Conservation (phyloP, 768 basidiomycete genomes). For the Aureoboletus auriporus region DNA sequence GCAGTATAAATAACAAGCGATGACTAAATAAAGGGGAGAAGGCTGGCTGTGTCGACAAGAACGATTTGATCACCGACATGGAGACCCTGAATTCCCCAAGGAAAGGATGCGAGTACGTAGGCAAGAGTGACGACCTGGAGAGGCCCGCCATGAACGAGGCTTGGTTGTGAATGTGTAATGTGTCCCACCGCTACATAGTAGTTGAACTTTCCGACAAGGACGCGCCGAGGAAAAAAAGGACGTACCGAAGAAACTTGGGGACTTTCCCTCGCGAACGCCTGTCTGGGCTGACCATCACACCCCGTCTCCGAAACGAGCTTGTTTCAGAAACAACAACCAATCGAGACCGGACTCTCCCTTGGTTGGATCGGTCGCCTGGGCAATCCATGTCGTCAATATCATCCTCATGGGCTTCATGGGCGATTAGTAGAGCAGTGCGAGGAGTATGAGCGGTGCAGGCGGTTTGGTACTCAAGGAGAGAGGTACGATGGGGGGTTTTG, state of each 20-base stretch:
- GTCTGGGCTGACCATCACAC: slow-evolving; percentile 55
- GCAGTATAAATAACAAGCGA: too few species aligned
- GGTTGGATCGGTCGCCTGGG: slow-evolving; percentile 47
- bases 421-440: slow-evolving; percentile 11
- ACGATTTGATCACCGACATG: too few species aligned
- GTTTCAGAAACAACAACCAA: slow-evolving; percentile 49
- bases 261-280: slow-evolving; percentile 44
- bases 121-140: too few species aligned
- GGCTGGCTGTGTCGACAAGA: too few species aligned
- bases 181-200: too few species aligned
- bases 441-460: slow-evolving; percentile 18
- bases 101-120: too few species aligned
- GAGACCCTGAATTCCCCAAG: too few species aligned
- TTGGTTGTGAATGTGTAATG: too few species aligned
- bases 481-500: slow-evolving; percentile 26
- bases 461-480: slow-evolving; percentile 10
- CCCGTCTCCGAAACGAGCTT: slow-evolving; percentile 39
- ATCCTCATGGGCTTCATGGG: slow-evolving; percentile 40
- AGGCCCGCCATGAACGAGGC: too few species aligned
- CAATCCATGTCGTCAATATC: slow-evolving; percentile 49
- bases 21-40: too few species aligned
- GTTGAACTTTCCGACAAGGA: too few species aligned
- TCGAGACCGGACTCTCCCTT: slow-evolving; percentile 49
- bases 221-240: too few species aligned
- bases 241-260: slow-evolving; percentile 47